Evolutionary conservation across 2,329 filamentous ascomycete genomes (phyloP).

Genomic region (Penicillium sp.): DNA sequence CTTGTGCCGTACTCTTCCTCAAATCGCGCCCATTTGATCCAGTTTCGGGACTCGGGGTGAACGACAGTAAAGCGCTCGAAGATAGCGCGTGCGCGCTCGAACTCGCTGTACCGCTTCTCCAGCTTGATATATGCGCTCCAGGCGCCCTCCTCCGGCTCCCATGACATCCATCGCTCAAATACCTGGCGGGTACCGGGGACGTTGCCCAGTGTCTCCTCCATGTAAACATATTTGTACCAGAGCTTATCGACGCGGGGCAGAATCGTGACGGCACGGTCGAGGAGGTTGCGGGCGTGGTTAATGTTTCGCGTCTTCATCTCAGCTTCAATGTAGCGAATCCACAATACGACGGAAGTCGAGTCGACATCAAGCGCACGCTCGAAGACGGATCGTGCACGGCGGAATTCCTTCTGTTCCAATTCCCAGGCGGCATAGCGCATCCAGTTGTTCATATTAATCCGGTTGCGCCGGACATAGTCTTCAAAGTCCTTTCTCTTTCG

Average conservation of each 20-base stretch:
- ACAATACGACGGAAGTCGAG: slow-evolving; percentile 80
- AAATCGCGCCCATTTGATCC: slow-evolving; percentile 98
- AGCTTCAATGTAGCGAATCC: slow-evolving; percentile 91
- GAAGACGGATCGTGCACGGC: slow-evolving; percentile 87
- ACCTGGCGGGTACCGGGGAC: slow-evolving; percentile 89
- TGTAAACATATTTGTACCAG: slow-evolving; percentile 99
- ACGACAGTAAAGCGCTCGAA: slow-evolving; percentile 89
- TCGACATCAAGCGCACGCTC: slow-evolving; percentile 93
- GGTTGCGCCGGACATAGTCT: slow-evolving; percentile 93
- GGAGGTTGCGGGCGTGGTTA: slow-evolving; percentile 91
- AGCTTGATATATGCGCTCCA: slow-evolving; percentile 97
- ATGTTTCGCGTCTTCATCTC: slow-evolving; percentile 97
- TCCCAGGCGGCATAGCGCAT: slow-evolving; percentile 97
- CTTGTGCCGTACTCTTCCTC: slow-evolving; percentile 94
- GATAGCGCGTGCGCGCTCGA: slow-evolving; percentile 83
- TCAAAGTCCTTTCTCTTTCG: slow-evolving; percentile 96
- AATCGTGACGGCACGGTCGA: slow-evolving; percentile 92
- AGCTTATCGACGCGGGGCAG: slow-evolving; percentile 90
- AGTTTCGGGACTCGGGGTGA: slow-evolving; percentile 91
- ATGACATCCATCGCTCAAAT: slow-evolving; percentile 97
- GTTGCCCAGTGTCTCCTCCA: slow-evolving; percentile 97
- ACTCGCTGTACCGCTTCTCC: slow-evolving; percentile 93
- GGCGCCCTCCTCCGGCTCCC: slow-evolving; percentile 94
- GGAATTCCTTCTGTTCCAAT: slow-evolving; percentile 96
- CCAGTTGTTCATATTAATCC: slow-evolving; percentile 98